Evolutionary conservation across 768 basidiomycete species (phyloP), one percentile per base, ranked within the genome.

Genomic region (Porphyrellus cyaneotinctus): DNA sequence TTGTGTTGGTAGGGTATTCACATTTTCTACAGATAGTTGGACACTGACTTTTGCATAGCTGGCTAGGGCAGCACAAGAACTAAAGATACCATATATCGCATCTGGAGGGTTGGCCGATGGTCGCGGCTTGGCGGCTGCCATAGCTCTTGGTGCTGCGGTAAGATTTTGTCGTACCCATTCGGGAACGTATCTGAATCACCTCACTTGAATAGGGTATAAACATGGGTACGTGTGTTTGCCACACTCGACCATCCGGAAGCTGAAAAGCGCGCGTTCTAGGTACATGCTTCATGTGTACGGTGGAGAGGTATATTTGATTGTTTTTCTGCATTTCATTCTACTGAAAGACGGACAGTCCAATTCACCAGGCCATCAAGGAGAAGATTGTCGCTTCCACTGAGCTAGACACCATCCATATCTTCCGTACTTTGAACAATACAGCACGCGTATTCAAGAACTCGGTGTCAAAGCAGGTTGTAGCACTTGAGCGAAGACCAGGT

Each of bases 221-320:
- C 63, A 90, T 93, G 87, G 94, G 75, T 71, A 48, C 31, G 65
- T 63, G 28, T 38, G 35, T 37, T 18, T 26, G 1, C 20, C 5
- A 1, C 35, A 6, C 26, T 33, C 3, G 33, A 30, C 9, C 20
- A 30, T 13, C 12, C 8, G 17, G 28, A 46, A 49, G 12, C n/a
- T 31, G 45, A 39, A n/a, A 59, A 36, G 14, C 1, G 13, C 20
- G 6, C 8, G 7, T 42, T n/a, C 18, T 49, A 74, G 70, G 88
- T 13, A 94, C 93, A 10, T 82, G 92, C 6, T 95, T 97, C 74
- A 87, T 95, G 90, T 89, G 88, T 67, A 95, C 92, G 2, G 81
- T 84, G 12, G 93, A 97, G 68, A 83, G 85, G 82, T 85, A 63
- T 43, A 68, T 61, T 12, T 53, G 35, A 14, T 22, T 11, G n/a